Percentiles rank a stretch among this genome's conserved stretches.
phyloP scores from a whole-genome alignment of 371 early-diverging fungal species.

The Nematocida major region DNA sequence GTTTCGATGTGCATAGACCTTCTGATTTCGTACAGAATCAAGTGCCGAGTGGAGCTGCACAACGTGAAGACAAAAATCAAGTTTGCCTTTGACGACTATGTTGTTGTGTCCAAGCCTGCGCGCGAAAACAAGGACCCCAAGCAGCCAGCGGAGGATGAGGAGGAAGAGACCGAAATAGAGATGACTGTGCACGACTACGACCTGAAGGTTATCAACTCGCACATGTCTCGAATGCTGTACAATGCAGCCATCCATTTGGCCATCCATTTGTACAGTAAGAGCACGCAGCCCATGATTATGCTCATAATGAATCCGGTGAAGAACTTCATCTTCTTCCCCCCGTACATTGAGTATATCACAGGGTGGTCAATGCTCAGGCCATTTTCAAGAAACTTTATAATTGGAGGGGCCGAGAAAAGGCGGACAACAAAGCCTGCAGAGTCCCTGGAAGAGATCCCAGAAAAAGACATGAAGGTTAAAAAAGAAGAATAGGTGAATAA shows the following conservation, averaged over 20 bases:
- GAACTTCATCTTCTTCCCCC: constrained; percentile 60
- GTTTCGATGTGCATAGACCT: constrained; percentile 54
- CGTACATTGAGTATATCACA: constrained; percentile 60
- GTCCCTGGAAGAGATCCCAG: background rate
- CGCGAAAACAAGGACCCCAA: background rate
- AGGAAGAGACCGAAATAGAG: constrained; percentile 58
- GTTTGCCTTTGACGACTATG: constrained; percentile 48
- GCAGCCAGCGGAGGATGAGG: constrained; percentile 44
- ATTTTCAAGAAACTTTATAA: constrained; percentile 63
- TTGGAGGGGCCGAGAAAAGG: constrained; percentile 55
- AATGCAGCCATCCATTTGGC: constrained; percentile 51
- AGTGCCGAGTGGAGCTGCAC: constrained; percentile 39
- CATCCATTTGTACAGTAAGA: constrained; percentile 56
- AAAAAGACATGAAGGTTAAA: constrained; percentile 33
- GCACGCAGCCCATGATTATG: constrained; percentile 59
- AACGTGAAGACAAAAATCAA: constrained; percentile 59
- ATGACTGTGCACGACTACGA: constrained; percentile 64
- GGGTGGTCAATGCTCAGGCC: constrained; percentile 61
- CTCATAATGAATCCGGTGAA: constrained; percentile 57
- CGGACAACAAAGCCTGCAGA: constrained; percentile 47
- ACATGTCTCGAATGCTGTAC: constrained; percentile 36
- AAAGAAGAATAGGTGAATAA: constrained; percentile 43
- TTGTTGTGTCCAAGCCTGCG: constrained; percentile 17
- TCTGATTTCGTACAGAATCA: constrained; percentile 50
- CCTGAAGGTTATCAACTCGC: constrained; percentile 52